Percentiles rank a stretch among this genome's conserved stretches.
Evolutionary conservation across 148 eudicot species (phyloP).

Genomic region (Persicaria tinctoria): DNA sequence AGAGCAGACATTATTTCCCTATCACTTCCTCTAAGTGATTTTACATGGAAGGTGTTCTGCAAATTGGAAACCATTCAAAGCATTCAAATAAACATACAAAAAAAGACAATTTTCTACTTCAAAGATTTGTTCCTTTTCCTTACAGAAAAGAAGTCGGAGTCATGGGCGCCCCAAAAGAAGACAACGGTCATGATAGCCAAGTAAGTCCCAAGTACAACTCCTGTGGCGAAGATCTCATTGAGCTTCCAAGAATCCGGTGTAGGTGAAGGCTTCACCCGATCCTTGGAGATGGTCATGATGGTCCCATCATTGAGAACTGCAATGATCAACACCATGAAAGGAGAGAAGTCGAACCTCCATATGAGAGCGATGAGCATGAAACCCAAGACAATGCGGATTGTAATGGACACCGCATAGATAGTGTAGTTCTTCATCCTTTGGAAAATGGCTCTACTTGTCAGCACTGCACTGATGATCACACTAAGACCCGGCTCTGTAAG

Average conservation of each 20-base stretch:
- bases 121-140: slow-evolving; percentile 6
- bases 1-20: slow-evolving; percentile 55
- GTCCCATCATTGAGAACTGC: slow-evolving; percentile 75
- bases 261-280: slow-evolving; percentile 72
- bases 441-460: slow-evolving; percentile 69
- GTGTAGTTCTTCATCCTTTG: slow-evolving; percentile 82
- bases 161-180: slow-evolving; percentile 55
- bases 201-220: slow-evolving; percentile 68
- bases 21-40: slow-evolving; percentile 26
- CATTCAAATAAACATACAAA: no score
- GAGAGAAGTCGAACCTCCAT: slow-evolving; percentile 74
- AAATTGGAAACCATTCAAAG: background rate
- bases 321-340: slow-evolving; percentile 70
- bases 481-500: slow-evolving; percentile 76
- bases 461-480: slow-evolving; percentile 66
- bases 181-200: slow-evolving; percentile 61
- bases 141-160: slow-evolving; percentile 57
- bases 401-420: slow-evolving; percentile 70
- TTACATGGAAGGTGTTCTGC: slow-evolving; percentile 45
- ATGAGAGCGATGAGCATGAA: slow-evolving; percentile 64
- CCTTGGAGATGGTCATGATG: slow-evolving; percentile 81
- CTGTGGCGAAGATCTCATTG: slow-evolving; percentile 65
- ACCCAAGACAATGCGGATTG: slow-evolving; percentile 68
- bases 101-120: no score
- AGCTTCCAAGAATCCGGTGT: slow-evolving; percentile 75